These are phyloP conservation scores for Colletotrichum chlorophyti DNA, from an alignment of 2,329 filamentous ascomycete genomes.

Conservation along the genomic window DNA sequence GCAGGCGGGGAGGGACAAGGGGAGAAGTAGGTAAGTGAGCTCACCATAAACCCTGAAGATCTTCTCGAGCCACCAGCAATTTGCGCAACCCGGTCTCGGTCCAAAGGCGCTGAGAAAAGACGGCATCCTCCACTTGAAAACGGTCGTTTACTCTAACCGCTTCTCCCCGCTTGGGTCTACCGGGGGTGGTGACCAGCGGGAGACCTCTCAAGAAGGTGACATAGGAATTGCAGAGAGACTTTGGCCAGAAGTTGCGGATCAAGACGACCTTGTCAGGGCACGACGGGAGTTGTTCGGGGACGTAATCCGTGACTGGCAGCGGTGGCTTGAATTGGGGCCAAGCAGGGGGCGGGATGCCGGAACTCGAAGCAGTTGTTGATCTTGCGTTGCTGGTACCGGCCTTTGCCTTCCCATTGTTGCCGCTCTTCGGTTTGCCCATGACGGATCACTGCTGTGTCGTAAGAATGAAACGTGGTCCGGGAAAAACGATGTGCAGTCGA, in stretches of 20 bases:
- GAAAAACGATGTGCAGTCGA: constrained; percentile 15
- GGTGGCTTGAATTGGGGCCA: constrained; percentile 78
- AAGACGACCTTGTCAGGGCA: constrained; percentile 72
- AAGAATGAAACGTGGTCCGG: constrained; percentile 8
- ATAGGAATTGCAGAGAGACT: constrained; percentile 77
- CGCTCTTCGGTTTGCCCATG: constrained; percentile 32
- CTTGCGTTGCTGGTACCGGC: constrained; percentile 19
- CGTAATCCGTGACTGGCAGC: constrained; percentile 69
- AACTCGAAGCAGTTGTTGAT: constrained; percentile 12
- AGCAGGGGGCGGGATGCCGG: constrained; percentile 43
- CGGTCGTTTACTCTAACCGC: constrained; percentile 89
- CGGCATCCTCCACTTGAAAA: constrained; percentile 79
- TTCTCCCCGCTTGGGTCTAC: constrained; percentile 78
- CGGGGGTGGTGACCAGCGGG: constrained; percentile 78
- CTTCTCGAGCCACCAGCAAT: constrained; percentile 54
- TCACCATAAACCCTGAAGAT: constrained; percentile 51
- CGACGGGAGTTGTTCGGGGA: constrained; percentile 57
- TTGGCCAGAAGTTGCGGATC: constrained; percentile 77
- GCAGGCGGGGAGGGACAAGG: neutral
- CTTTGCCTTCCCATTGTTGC: constrained; percentile 23
- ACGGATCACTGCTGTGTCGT: constrained; percentile 32
- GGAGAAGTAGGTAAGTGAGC: constrained; percentile 32
- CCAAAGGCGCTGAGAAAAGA: constrained; percentile 81
- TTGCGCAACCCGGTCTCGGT: constrained; percentile 75
- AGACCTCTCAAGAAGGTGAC: constrained; percentile 74